Evolutionary conservation across 805 yeast genomes (phyloP).

Genomic region (Lipomyces spencermartinsiae): DNA sequence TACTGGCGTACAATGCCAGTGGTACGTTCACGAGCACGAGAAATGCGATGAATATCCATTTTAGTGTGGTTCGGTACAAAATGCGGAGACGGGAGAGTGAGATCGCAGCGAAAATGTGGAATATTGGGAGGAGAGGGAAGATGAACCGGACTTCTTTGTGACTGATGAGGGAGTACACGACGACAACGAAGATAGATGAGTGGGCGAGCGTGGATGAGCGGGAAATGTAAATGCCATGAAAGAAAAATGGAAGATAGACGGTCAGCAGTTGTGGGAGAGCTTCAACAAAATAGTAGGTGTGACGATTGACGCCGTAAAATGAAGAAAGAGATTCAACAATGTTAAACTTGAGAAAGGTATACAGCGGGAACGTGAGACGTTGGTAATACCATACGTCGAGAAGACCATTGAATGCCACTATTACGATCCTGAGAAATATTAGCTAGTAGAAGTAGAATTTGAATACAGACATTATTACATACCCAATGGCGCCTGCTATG

Average conservation of each 20-base stretch:
- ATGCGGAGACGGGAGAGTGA: slow-evolving; percentile 44
- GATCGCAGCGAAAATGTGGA: slow-evolving; percentile 59
- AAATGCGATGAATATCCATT: slow-evolving; percentile 19
- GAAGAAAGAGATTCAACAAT: slow-evolving; percentile 72
- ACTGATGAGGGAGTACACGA: slow-evolving; percentile 65
- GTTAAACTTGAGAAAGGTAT: slow-evolving; percentile 78
- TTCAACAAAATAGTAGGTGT: slow-evolving; percentile 84
- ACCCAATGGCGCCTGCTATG: slow-evolving; percentile 36
- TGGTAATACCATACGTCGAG: slow-evolving; percentile 71
- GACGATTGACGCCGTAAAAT: slow-evolving; percentile 84
- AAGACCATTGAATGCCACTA: slow-evolving; percentile 49
- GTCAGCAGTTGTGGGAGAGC: slow-evolving; percentile 79
- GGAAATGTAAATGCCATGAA: slow-evolving; percentile 51
- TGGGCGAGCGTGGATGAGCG: slow-evolving; percentile 42
- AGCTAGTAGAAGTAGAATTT: not conserved
- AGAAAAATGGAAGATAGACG: slow-evolving; percentile 67
- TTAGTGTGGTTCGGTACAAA: slow-evolving; percentile 15
- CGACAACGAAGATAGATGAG: slow-evolving; percentile 53
- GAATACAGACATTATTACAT: slow-evolving; percentile 18
- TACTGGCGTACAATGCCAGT: slow-evolving; percentile 60
- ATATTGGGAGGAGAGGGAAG: slow-evolving; percentile 80
- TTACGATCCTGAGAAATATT: slow-evolving; percentile 39
- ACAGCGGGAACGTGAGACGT: slow-evolving; percentile 55
- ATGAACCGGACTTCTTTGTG: slow-evolving; percentile 94
- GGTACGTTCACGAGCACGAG: slow-evolving; percentile 50